A percentile compares a stretch with the other conserved stretches of the same genome.
Evolutionary conservation across 2,329 filamentous ascomycete genomes (phyloP).

Genomic region (Colletotrichum higginsianum): DNA sequence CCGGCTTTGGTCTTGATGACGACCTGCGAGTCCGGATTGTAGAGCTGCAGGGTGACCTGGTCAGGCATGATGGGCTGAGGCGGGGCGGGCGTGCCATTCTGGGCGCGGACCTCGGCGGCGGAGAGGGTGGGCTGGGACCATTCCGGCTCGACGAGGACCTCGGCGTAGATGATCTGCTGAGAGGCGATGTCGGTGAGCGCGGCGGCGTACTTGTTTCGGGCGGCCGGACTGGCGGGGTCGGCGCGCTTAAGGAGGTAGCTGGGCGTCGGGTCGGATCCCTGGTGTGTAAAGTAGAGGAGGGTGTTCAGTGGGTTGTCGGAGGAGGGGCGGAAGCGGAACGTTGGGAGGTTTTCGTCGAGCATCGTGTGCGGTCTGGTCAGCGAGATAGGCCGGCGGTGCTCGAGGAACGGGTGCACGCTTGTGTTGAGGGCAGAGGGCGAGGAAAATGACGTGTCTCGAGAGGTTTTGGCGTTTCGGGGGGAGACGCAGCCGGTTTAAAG

Average conservation of each 20-base stretch:
- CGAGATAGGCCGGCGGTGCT: not conserved
- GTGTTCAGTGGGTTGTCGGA: slow-evolving; percentile 69
- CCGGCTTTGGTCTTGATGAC: slow-evolving; percentile 79
- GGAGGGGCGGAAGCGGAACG: slow-evolving; percentile 69
- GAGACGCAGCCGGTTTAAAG: slow-evolving; percentile 4
- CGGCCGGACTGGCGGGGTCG: slow-evolving; percentile 77
- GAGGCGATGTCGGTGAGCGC: slow-evolving; percentile 88
- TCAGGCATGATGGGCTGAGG: slow-evolving; percentile 80
- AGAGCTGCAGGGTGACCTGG: slow-evolving; percentile 87
- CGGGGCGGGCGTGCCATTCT: slow-evolving; percentile 73
- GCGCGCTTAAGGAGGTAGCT: slow-evolving; percentile 86
- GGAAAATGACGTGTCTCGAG: not conserved
- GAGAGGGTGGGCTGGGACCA: slow-evolving; percentile 89
- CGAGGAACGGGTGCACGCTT: slow-evolving; percentile 2
- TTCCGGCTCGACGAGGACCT: slow-evolving; percentile 86
- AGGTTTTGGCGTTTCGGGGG: not conserved
- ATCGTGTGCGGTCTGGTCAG: slow-evolving; percentile 62
- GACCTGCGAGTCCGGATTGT: slow-evolving; percentile 92
- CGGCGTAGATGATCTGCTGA: slow-evolving; percentile 86
- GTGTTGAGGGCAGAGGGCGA: not conserved
- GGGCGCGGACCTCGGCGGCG: slow-evolving; percentile 82
- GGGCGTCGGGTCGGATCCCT: slow-evolving; percentile 84
- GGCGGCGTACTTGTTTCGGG: slow-evolving; percentile 88
- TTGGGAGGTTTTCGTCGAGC: slow-evolving; percentile 96
- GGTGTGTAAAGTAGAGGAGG: slow-evolving; percentile 74